Percentiles rank a stretch among this genome's conserved stretches.
Conservation (phyloP, 2,329 filamentous ascomycete genomes). For the Diplodia corticola region DNA sequence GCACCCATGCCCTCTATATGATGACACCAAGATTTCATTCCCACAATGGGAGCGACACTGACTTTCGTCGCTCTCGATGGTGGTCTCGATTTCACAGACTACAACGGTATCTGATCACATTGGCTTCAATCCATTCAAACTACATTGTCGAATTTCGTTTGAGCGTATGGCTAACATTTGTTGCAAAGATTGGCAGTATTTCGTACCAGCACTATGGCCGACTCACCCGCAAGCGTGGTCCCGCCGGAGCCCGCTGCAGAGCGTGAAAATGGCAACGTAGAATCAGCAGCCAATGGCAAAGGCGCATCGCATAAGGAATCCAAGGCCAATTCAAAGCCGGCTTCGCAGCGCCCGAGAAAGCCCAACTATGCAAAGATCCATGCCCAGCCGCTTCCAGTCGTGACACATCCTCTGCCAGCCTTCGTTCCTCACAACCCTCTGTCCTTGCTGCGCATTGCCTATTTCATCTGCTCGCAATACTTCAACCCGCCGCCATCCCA, state of each 20-base stretch:
- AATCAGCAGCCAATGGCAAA: conserved; percentile 8
- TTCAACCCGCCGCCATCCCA: conserved; percentile 66
- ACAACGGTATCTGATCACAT: conserved; percentile 43
- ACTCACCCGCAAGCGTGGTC: not conserved
- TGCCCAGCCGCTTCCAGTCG: conserved; percentile 74
- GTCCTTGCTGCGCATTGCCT: conserved; percentile 77
- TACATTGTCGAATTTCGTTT: not conserved
- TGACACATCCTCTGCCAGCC: conserved; percentile 78
- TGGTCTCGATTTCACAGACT: conserved; percentile 37
- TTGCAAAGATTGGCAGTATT: not conserved
- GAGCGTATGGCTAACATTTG: conserved; percentile 2
- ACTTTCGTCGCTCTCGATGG: conserved; percentile 34
- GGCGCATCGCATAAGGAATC: conserved; percentile 2
- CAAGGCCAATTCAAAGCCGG: conserved; percentile 20
- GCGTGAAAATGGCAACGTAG: conserved; percentile 2
- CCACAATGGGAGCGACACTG: conserved; percentile 27
- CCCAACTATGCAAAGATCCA: conserved; percentile 75
- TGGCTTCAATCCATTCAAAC: not conserved
- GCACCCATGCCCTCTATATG: conserved; percentile 7
- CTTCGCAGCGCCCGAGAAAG: conserved; percentile 32
- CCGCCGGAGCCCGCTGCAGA: not conserved
- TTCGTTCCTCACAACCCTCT: conserved; percentile 92
- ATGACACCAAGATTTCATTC: conserved; percentile 25
- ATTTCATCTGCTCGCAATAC: conserved; percentile 73
- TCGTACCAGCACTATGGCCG: not conserved